Conservation (phyloP, 495 filamentous ascomycete genomes). For the Pseudomonodictys pantanalensis region DNA sequence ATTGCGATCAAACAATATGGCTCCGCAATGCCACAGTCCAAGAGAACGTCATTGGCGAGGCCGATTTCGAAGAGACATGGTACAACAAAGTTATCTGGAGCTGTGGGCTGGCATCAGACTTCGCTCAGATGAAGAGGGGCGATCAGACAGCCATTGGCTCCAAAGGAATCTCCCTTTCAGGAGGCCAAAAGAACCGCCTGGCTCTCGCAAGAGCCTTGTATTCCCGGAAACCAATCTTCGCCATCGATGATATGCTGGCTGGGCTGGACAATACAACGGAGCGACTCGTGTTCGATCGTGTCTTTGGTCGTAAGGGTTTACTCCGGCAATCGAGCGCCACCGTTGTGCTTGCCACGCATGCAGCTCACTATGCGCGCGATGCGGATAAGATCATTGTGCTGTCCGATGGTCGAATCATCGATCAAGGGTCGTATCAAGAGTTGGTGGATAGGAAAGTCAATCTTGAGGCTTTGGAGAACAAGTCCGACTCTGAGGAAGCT, state of each 20-base stretch:
- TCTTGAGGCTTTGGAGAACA: slow-evolving; percentile 1
- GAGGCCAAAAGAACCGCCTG: slow-evolving; percentile 31
- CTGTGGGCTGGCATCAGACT: slow-evolving; percentile 18
- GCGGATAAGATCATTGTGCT: slow-evolving; percentile 28
- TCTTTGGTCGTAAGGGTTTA: slow-evolving; percentile 45
- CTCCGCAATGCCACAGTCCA: slow-evolving; percentile 23
- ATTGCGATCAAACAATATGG: slow-evolving; percentile 28
- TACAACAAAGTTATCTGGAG: slow-evolving; percentile 19
- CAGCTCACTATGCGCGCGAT: slow-evolving; percentile 10
- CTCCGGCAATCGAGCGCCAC: slow-evolving; percentile 40
- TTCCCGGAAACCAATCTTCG: slow-evolving; percentile 33
- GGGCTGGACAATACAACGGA: slow-evolving; percentile 44
- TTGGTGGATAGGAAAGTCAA: neutral
- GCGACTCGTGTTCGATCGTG: slow-evolving; percentile 38
- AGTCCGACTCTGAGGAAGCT: neutral
- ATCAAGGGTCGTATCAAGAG: slow-evolving; percentile 31
- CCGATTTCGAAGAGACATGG: slow-evolving; percentile 9
- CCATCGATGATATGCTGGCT: slow-evolving; percentile 45
- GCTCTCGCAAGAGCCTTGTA: slow-evolving; percentile 42
- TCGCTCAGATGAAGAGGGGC: slow-evolving; percentile 21
- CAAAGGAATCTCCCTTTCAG: slow-evolving; percentile 22
- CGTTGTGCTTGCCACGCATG: slow-evolving; percentile 44
- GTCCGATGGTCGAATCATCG: slow-evolving; percentile 12
- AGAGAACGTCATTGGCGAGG: slow-evolving; percentile 29
- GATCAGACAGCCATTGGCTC: slow-evolving; percentile 23